Conservation (phyloP, 345 rosid genomes). For the Lepidium sativum region DNA sequence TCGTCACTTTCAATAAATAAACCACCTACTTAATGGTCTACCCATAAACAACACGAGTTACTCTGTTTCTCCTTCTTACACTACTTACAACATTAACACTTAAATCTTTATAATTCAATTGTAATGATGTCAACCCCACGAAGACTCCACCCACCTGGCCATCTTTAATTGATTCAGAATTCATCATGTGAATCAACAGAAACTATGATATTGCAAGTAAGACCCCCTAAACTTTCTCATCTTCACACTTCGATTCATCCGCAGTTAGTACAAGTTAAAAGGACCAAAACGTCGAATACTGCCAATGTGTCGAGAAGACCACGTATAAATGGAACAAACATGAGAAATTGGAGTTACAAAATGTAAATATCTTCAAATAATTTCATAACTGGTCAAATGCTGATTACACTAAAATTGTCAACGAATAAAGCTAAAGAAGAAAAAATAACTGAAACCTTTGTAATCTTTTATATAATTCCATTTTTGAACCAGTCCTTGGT, state of each 20-base stretch:
- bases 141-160: neutral
- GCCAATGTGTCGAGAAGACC: neutral
- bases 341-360: neutral
- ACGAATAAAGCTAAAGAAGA: neutral
- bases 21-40: constrained; percentile 20
- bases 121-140: constrained; percentile 1
- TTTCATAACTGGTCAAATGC: neutral
- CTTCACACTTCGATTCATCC: neutral
- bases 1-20: neutral
- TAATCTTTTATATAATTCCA: neutral
- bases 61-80: neutral
- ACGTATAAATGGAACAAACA: neutral
- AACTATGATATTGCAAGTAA: neutral
- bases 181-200: neutral
- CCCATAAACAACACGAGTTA: constrained; percentile 12
- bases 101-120: neutral
- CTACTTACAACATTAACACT: neutral
- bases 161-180: neutral
- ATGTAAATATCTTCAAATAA: neutral
- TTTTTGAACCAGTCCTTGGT: constrained; percentile 56
- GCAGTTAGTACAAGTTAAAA: too few relatives aligned
- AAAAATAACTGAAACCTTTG: neutral
- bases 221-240: neutral
- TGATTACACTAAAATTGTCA: neutral
- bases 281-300: neutral